Base-by-base conservation (phyloP, 805 yeast species). In the Maudiozyma serrabonitensis region DNA sequence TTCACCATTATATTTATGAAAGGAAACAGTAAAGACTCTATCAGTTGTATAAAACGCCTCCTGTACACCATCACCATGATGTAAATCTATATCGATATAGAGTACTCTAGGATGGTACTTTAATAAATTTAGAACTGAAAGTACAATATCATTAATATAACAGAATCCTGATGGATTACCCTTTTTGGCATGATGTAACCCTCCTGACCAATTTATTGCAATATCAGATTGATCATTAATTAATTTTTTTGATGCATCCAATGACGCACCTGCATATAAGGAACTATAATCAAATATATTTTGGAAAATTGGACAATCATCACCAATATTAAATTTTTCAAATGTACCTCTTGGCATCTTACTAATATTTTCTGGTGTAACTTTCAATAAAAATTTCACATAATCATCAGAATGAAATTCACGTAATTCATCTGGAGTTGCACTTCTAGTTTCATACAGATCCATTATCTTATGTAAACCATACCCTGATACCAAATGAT, bases 21-120 rank as follows among this genome's bases (percentile, higher is more conserved):
- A 87, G 6, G 95, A 85, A 49, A 84, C 78, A 1, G 96, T 87
- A 87, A 85, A 87, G 37, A 88, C 96, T 43, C 96, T 71, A 66
- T 89, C 96, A 1, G 95, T 86, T 32, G 95, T 80, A 64, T 88
- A 89, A 60, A 88, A 88, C 1, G 96, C 96, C 66, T 89, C 96
- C 64, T 89, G 95, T 4, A 88, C 96, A 53, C 96, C 96, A 66
- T 88, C 96, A 32, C 96, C 96, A 62, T 88, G 96, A 63, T 88
- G 96, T 23, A 88, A 82, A 64, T 88, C 96, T 46, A 87, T 88
- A 63, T 88, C 96, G 50, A 88, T 85, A 64, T 88, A 88, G 43
- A 88, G 67, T 9, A 88, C 95, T 51, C 96, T 77, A 28, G 95
- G 88, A 65, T 86, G 90, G 62, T 82, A 83, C 52, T 95, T 72